These are phyloP conservation scores for Cytospora leucostoma DNA, from an alignment of 2,329 filamentous ascomycete species.

Conservation along the genomic window DNA sequence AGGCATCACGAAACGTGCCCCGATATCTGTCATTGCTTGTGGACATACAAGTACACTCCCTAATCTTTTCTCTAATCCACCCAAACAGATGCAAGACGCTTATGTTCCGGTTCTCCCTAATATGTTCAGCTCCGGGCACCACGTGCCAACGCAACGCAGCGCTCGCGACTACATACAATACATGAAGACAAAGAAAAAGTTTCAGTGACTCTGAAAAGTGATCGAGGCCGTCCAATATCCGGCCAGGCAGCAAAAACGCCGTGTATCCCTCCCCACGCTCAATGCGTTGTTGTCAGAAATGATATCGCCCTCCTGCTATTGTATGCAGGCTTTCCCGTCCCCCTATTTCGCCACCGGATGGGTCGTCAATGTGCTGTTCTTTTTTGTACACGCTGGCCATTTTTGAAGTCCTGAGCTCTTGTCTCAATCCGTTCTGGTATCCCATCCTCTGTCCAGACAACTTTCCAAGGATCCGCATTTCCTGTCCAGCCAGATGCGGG, in stretches of 20 bases:
- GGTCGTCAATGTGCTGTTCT: neutral
- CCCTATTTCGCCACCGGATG: neutral
- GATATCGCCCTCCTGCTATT: neutral
- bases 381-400: constrained; percentile 1
- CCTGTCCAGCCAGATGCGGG: neutral
- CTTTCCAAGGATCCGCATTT: neutral
- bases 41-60: neutral
- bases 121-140: neutral
- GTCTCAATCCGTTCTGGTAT: neutral
- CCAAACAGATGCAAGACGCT: neutral
- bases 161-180: neutral
- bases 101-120: neutral
- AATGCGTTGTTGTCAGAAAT: constrained; percentile 2
- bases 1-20: neutral
- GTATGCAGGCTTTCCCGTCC: constrained; percentile 1
- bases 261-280: neutral
- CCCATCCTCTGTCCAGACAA: neutral
- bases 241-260: neutral
- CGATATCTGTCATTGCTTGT: neutral
- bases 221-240: neutral
- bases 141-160: neutral
- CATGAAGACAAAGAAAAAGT: neutral
- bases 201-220: neutral
- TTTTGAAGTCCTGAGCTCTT: neutral
- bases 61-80: neutral